Conservation (phyloP, 345 rosid species). For the sweet orange (Citrus sinensis) region DVS_A1.0 CM039169.1:1283001-1283500, state of each 20-base stretch:
- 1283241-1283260: constrained; percentile 74
- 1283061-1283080: not conserved
- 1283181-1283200: constrained; percentile 53
- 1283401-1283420: not conserved
- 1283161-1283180: constrained; percentile 58
- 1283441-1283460: not conserved
- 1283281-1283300: constrained; percentile 83
- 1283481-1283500: constrained; percentile 69
- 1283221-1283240: constrained; percentile 69
- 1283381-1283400: constrained; percentile 52
- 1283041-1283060: no score
- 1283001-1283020: not conserved
- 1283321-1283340: constrained; percentile 71
- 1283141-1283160: constrained; percentile 1
- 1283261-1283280: constrained; percentile 76
- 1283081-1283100: not conserved
- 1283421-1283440: not conserved
- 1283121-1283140: not conserved
- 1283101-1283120: not conserved
- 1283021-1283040: not conserved
- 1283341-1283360: constrained; percentile 72
- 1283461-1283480: constrained; percentile 36
- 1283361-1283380: constrained; percentile 61
- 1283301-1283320: constrained; percentile 69
- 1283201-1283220: constrained; percentile 66